Conservation (phyloP, 2,329 filamentous ascomycete genomes). For the Pezicula radicicola region DNA sequence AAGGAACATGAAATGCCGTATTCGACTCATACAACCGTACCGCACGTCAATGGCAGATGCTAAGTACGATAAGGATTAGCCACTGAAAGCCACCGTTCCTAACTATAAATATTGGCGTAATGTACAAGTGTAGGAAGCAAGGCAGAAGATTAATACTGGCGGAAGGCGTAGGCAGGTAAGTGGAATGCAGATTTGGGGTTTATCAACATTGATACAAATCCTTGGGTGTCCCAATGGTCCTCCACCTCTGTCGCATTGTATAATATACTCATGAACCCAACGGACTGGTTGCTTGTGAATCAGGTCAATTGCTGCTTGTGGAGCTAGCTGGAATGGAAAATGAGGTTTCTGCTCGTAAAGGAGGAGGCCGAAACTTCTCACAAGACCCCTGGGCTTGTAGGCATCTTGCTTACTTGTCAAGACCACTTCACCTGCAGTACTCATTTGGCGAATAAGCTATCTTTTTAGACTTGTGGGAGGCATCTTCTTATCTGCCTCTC, state of each 20-base stretch:
- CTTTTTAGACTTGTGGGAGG: too few relatives aligned
- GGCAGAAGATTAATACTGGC: too few relatives aligned
- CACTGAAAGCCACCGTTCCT: too few relatives aligned
- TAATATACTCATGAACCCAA: constrained; percentile 81
- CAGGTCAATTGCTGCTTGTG: constrained; percentile 87
- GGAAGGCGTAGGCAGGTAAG: too few relatives aligned
- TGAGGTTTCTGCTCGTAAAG: constrained; percentile 52
- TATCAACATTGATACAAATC: constrained; percentile 98
- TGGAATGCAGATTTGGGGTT: constrained; percentile 86
- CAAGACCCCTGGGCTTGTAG: constrained; percentile 38
- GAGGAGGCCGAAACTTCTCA: constrained; percentile 53
- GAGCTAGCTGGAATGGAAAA: constrained; percentile 69
- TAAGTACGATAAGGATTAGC: too few relatives aligned
- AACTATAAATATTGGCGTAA: too few relatives aligned
- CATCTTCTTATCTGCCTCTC: too few relatives aligned
- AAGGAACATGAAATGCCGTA: constrained; percentile 63
- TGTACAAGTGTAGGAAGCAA: too few relatives aligned
- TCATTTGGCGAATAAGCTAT: constrained; percentile 17
- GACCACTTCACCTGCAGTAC: constrained; percentile 12
- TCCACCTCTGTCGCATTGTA: constrained; percentile 89
- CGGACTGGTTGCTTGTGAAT: constrained; percentile 93
- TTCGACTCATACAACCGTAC: too few relatives aligned
- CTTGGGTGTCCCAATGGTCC: constrained; percentile 86
- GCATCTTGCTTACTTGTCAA: background rate
- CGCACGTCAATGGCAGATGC: too few relatives aligned